phyloP scores from a whole-genome alignment of 495 filamentous ascomycete species.

The Thermothielavioides terrestris region DNA sequence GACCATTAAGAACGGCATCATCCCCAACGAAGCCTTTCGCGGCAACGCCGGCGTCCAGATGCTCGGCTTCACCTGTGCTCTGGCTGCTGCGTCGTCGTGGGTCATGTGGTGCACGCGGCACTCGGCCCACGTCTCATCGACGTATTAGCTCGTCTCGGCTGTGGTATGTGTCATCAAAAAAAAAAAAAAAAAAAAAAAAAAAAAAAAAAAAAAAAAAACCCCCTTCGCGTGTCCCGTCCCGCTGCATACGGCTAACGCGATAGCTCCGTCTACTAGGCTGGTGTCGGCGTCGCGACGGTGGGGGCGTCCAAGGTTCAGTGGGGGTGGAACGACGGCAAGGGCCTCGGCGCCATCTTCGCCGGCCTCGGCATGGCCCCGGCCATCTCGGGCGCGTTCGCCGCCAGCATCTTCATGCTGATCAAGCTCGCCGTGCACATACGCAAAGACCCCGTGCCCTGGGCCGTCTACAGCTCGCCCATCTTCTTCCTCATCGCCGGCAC shows the following conservation, averaged over 20 bases:
- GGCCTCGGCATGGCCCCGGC: slow-evolving; percentile 54
- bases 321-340: slow-evolving; percentile 39
- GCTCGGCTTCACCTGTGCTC: slow-evolving; percentile 54
- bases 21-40: slow-evolving; percentile 44
- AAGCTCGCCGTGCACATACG: slow-evolving; percentile 58
- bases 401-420: slow-evolving; percentile 53
- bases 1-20: slow-evolving; percentile 62
- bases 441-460: slow-evolving; percentile 48
- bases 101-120: slow-evolving; percentile 48
- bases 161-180: too few relatives aligned
- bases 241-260: too few relatives aligned
- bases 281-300: slow-evolving; percentile 54
- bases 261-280: slow-evolving; percentile 26
- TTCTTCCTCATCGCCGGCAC: slow-evolving; percentile 54
- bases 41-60: slow-evolving; percentile 48
- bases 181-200: too few relatives aligned
- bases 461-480: slow-evolving; percentile 49
- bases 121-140: slow-evolving; percentile 57
- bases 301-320: slow-evolving; percentile 47
- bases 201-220: too few relatives aligned
- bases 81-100: slow-evolving; percentile 50
- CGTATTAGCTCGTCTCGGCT: slow-evolving; percentile 55
- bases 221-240: too few relatives aligned
- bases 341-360: slow-evolving; percentile 49
- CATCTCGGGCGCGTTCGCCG: slow-evolving; percentile 49